Conservation (phyloP, 2,329 filamentous ascomycete species). For the Cordyceps tenuipes region DNA sequence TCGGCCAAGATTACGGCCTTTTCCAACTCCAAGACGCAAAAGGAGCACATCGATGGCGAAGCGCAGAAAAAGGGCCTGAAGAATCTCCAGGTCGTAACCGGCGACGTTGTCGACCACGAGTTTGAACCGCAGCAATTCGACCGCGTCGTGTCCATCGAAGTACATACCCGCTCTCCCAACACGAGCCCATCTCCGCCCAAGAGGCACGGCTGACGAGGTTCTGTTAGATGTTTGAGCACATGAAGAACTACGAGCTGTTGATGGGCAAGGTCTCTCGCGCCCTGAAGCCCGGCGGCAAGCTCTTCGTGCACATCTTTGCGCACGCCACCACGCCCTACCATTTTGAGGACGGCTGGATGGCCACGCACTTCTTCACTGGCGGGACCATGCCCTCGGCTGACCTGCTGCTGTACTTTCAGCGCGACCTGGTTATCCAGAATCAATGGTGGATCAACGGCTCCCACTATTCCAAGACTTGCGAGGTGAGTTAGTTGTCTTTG, state of each 20-base stretch:
- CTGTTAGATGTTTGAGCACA: conserved; percentile 61
- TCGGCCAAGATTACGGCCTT: conserved; percentile 56
- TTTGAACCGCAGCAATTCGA: conserved; percentile 52
- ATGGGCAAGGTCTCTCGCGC: conserved; percentile 54
- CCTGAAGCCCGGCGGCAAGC: conserved; percentile 54
- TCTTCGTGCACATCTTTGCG: conserved; percentile 62
- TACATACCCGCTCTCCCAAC: background rate
- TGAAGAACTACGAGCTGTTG: conserved; percentile 66
- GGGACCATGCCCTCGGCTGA: conserved; percentile 65
- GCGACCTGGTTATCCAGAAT: conserved; percentile 47
- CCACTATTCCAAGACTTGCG: conserved; percentile 62
- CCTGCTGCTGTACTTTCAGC: conserved; percentile 58
- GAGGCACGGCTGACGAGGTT: background rate
- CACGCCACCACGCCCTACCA: conserved; percentile 60
- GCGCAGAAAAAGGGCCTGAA: conserved; percentile 46
- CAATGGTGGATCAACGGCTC: conserved; percentile 66
- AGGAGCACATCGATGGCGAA: conserved; percentile 54
- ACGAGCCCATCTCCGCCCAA: background rate
- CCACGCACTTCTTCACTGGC: conserved; percentile 63
- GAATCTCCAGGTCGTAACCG: conserved; percentile 58
- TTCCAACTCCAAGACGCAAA: conserved; percentile 62
- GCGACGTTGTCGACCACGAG: conserved; percentile 57
- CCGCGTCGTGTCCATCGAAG: conserved; percentile 57
- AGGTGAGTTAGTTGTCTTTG: conserved; percentile 34
- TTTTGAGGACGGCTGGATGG: conserved; percentile 68